Conservation (phyloP, 225 moss, liverwort and hornwort species). For the Straminergon stramineum region DNA sequence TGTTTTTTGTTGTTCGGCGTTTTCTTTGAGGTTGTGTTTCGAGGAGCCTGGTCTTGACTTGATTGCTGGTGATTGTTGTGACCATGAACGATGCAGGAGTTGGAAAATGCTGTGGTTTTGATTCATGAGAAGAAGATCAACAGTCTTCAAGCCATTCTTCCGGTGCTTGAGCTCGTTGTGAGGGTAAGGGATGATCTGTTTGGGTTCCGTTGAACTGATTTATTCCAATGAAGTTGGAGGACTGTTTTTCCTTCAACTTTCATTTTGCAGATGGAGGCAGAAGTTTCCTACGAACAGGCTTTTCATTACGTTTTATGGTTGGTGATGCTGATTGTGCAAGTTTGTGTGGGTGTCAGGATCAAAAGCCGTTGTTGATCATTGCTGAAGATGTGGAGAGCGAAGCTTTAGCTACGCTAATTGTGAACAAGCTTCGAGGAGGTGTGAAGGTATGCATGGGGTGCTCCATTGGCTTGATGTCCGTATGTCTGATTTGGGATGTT, state of each 20-base stretch:
- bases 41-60: fast-evolving
- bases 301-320: not conserved
- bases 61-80: not conserved
- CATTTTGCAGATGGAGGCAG: no score
- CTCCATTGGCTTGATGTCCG: not conserved
- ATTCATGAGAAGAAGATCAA: conserved; percentile 61
- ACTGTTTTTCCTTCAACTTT: no score
- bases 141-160: conserved; percentile 44
- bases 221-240: not conserved
- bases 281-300: no score
- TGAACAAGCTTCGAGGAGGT: conserved; percentile 88
- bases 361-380: conserved; percentile 74
- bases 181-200: conserved; percentile 10
- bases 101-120: conserved; percentile 49
- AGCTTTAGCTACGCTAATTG: conserved; percentile 85
- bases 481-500: not conserved
- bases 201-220: not conserved
- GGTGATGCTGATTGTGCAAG: not conserved
- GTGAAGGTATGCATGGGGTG: conserved; percentile 48
- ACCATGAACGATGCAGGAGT: conserved; percentile 3
- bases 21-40: not conserved
- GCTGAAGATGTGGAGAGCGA: conserved; percentile 99
- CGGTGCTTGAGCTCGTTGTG: conserved; percentile 50
- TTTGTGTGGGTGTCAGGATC: conserved; percentile 40
- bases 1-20: no score